Percentiles rank a stretch among this genome's conserved stretches.
Conservation (phyloP, 2,329 filamentous ascomycete genomes). For the Fusarium sp. region DNA sequence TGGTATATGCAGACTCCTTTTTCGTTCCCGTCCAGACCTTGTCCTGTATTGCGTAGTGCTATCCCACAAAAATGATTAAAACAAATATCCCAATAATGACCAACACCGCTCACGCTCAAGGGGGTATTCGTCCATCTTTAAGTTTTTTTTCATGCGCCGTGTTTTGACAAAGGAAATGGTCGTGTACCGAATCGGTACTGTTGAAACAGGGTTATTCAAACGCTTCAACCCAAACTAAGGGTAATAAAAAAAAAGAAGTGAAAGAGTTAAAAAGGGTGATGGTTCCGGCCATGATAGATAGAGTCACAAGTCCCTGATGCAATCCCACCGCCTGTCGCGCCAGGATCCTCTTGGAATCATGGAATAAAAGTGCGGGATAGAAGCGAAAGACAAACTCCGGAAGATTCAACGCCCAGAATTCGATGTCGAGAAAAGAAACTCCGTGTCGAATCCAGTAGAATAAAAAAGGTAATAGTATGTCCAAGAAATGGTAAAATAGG, state of each 20-base stretch:
- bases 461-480: slow-evolving; percentile 43
- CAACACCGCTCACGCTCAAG: slow-evolving; percentile 48
- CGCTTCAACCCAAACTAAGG: slow-evolving; percentile 36
- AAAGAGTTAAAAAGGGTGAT: slow-evolving; percentile 20
- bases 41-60: slow-evolving; percentile 34
- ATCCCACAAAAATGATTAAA: slow-evolving; percentile 39
- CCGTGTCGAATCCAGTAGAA: slow-evolving; percentile 39
- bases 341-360: slow-evolving; percentile 42
- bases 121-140: slow-evolving; percentile 54
- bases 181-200: slow-evolving; percentile 36
- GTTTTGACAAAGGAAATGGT: slow-evolving; percentile 47
- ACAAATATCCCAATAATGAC: slow-evolving; percentile 42
- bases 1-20: slow-evolving; percentile 48
- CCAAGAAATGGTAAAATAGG: slow-evolving; percentile 33
- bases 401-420: slow-evolving; percentile 24
- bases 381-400: slow-evolving; percentile 13
- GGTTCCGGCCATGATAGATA: slow-evolving; percentile 33
- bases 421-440: slow-evolving; percentile 30
- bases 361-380: slow-evolving; percentile 32
- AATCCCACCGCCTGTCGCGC: slow-evolving; percentile 39
- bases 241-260: slow-evolving; percentile 14
- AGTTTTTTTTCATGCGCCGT: slow-evolving; percentile 51
- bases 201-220: slow-evolving; percentile 41
- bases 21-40: slow-evolving; percentile 42
- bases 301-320: slow-evolving; percentile 37